Base-by-base conservation (phyloP, 148 eudicot genomes). In the Polygonum aviculare region DNA sequence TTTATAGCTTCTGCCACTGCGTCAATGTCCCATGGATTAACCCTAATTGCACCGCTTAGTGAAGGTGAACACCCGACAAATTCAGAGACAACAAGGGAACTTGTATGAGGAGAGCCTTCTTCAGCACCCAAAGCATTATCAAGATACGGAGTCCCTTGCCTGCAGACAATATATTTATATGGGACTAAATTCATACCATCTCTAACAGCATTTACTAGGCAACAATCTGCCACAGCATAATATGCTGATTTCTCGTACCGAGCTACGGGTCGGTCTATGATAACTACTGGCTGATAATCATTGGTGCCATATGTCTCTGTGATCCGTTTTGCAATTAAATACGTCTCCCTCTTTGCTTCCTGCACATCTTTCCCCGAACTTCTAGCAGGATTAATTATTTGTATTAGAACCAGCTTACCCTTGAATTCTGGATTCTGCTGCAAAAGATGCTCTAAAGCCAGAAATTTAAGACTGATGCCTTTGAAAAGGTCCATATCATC, bases 11-110 rank as follows among this genome's bases (percentile, higher is more conserved):
- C 93, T 1, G 91, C 86, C 19, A 87, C 90, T 36, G 88, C 85
- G 77, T 91, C 93, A 47, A 91, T 81, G 72, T 91, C 89, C 96
- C 93, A 91, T 11, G 96, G 96, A 78, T 91, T 91, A n/a, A 91
- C 84, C 70, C 96, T 83, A 45, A 91, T 89, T 63, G 96, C 91
- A 39, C 96, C 96, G 80, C 93, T 89, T 33, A 91, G 81, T 49
- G 96, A 90, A 21, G 94, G 93, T 15, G 96, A 91, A 51, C 96
- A 90, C 4, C 94, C 94, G 1, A 87, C 63, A 74, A 90, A 90
- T 78, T 90, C 94, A 4, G 94, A 90, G 19, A 91, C 93, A 33
- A 91, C 90, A 36, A 89, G 85, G 85, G 84, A 84, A 82, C 96
- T 91, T 31, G 89, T 87, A 81, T 85, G 88, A 72, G 88, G 86